A percentile compares a stretch with the other conserved stretches of the same genome.
Evolutionary conservation across 1,284 basidiomycete genomes (phyloP).

Genomic region (Fomitopsis palustris): DNA sequence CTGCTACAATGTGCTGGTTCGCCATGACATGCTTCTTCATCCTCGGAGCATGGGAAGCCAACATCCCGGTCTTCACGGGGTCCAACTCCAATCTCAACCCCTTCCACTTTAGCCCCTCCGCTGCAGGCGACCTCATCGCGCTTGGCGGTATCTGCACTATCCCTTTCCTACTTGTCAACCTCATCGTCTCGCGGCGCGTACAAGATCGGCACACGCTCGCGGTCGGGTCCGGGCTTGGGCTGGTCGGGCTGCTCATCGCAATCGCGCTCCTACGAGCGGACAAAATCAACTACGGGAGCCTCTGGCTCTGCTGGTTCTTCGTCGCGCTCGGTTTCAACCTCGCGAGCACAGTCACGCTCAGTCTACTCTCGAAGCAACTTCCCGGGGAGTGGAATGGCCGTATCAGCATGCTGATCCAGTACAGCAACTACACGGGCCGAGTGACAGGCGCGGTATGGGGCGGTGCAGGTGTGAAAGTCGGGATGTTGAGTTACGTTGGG

Average conservation of each 20-base stretch:
- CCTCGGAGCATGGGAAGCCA: conserved; percentile 69
- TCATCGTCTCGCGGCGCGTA: conserved; percentile 50
- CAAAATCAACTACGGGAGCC: conserved; percentile 43
- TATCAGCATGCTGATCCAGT: conserved; percentile 59
- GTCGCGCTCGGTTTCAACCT: conserved; percentile 70
- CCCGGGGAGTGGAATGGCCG: conserved; percentile 57
- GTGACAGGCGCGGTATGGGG: conserved; percentile 67
- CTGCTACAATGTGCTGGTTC: conserved; percentile 68
- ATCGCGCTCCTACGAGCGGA: conserved; percentile 40
- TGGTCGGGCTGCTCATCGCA: conserved; percentile 50
- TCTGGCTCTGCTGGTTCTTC: conserved; percentile 66
- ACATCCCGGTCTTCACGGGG: conserved; percentile 64
- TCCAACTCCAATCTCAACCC: conserved; percentile 22
- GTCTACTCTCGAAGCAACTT: conserved; percentile 63
- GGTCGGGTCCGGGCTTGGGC: conserved; percentile 47
- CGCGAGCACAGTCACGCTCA: conserved; percentile 62
- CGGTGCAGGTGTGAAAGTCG: conserved; percentile 59
- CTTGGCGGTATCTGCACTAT: conserved; percentile 59
- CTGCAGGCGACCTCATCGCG: conserved; percentile 69
- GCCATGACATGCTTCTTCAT: conserved; percentile 74
- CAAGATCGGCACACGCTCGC: conserved; percentile 63
- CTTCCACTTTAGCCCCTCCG: conserved; percentile 58
- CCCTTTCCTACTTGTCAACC: conserved; percentile 63
- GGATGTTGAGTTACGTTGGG: conserved; percentile 62
- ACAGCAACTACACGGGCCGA: conserved; percentile 61